Evolutionary conservation across 2,329 filamentous ascomycete genomes (phyloP).

Genomic region (Monilinia vaccinii-corymbosi): DNA sequence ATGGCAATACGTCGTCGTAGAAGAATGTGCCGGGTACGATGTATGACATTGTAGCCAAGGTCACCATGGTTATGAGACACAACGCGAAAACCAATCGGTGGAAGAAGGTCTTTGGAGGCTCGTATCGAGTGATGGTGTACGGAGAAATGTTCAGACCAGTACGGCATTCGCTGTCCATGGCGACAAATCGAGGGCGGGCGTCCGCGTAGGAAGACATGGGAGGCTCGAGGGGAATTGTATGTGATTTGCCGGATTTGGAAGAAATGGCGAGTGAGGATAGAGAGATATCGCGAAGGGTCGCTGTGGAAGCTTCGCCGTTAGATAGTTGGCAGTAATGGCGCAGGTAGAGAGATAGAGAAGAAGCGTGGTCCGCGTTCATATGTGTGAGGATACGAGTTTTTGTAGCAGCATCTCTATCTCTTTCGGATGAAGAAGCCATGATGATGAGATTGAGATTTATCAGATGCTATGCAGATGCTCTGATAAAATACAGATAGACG

Average conservation of each 20-base stretch:
- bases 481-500: neutral
- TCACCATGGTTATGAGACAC: conserved; percentile 45
- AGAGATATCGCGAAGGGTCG: conserved; percentile 56
- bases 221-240: conserved; percentile 57
- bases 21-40: conserved; percentile 43
- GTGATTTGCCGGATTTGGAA: conserved; percentile 38
- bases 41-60: conserved; percentile 40
- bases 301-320: conserved; percentile 43
- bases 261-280: conserved; percentile 53
- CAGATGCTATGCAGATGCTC: neutral
- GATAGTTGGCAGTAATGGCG: conserved; percentile 58
- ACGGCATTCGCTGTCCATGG: conserved; percentile 58
- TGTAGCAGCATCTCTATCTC: conserved; percentile 38
- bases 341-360: conserved; percentile 70
- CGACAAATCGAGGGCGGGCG: conserved; percentile 59
- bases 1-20: conserved; percentile 41
- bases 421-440: conserved; percentile 16
- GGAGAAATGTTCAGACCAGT: conserved; percentile 47
- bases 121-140: conserved; percentile 34
- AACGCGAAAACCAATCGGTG: conserved; percentile 46
- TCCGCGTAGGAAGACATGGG: conserved; percentile 61
- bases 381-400: conserved; percentile 63
- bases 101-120: conserved; percentile 23
- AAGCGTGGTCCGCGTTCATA: conserved; percentile 78
- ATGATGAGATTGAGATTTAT: neutral